Conservation (phyloP, 148 eudicot species). For the Chenopodium quinoa region DNA sequence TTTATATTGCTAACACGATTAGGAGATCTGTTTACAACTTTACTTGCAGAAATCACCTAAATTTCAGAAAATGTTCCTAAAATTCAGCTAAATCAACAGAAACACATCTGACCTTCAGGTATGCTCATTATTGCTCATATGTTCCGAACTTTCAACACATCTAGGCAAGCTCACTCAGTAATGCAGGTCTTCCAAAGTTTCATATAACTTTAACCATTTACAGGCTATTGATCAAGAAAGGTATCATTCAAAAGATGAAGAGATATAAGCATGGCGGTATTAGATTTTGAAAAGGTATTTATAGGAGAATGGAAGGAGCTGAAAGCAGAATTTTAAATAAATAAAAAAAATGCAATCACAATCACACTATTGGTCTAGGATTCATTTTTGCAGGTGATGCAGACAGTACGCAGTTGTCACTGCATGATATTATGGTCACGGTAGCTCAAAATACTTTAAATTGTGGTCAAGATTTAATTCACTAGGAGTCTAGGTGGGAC, state of each 20-base stretch:
- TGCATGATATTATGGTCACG: too few relatives aligned
- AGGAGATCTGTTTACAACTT: background rate
- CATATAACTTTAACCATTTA: background rate
- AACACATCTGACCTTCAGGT: background rate
- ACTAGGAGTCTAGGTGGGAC: too few relatives aligned
- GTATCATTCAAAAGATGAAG: background rate
- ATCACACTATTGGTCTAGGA: too few relatives aligned
- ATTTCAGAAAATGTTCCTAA: background rate
- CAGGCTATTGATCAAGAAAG: background rate
- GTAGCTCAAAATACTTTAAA: too few relatives aligned
- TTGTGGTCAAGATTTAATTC: too few relatives aligned
- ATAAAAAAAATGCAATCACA: too few relatives aligned
- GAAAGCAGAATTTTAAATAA: too few relatives aligned
- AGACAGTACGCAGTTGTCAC: too few relatives aligned
- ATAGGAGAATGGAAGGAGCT: too few relatives aligned
- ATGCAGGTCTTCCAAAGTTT: background rate
- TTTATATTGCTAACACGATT: background rate
- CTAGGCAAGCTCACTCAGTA: background rate
- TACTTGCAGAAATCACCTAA: background rate
- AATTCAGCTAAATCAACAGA: background rate
- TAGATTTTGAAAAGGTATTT: too few relatives aligned
- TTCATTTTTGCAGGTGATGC: too few relatives aligned
- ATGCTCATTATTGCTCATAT: background rate
- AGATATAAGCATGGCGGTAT: background rate
- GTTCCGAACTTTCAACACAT: background rate